phyloP scores from a whole-genome alignment of 1,139 yeast species.

The Zygosaccharomyces sapae region DNA sequence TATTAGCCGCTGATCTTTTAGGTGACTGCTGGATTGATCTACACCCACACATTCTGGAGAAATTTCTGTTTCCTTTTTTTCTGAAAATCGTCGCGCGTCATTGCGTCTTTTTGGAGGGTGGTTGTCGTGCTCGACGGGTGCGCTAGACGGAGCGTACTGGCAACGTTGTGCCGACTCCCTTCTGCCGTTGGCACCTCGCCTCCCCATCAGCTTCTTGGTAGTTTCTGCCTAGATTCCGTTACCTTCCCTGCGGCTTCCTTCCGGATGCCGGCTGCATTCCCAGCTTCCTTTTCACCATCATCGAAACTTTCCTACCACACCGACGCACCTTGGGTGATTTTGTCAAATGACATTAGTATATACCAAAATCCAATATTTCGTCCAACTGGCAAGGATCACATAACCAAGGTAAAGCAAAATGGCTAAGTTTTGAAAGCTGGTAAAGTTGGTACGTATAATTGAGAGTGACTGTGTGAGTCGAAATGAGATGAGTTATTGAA shows the following conservation, averaged over 20 bases:
- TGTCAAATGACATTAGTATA: conserved; percentile 7
- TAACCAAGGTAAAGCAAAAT: conserved; percentile 39
- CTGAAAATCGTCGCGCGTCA: background rate
- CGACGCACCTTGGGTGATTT: conserved; percentile 2
- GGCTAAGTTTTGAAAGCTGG: conserved; percentile 99
- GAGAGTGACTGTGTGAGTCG: background rate
- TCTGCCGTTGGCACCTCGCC: background rate
- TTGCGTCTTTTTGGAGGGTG: conserved; percentile 1
- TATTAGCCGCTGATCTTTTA: background rate
- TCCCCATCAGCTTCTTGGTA: background rate
- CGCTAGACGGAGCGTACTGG: background rate
- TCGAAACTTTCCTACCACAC: background rate
- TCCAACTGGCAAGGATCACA: conserved; percentile 2
- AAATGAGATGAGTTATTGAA: background rate
- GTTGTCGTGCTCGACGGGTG: background rate
- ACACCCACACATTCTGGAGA: no score
- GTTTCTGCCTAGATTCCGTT: background rate
- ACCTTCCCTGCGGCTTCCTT: background rate
- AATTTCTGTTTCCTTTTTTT: no score
- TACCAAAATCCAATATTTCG: conserved; percentile 2
- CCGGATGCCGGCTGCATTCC: background rate
- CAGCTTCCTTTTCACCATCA: background rate
- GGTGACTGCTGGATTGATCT: background rate
- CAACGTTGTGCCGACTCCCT: background rate
- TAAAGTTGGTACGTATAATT: conserved; percentile 57